Evolutionary conservation across 129 eudicot genomes (phyloP).

Genomic region (Escallonia rubra): DNA sequence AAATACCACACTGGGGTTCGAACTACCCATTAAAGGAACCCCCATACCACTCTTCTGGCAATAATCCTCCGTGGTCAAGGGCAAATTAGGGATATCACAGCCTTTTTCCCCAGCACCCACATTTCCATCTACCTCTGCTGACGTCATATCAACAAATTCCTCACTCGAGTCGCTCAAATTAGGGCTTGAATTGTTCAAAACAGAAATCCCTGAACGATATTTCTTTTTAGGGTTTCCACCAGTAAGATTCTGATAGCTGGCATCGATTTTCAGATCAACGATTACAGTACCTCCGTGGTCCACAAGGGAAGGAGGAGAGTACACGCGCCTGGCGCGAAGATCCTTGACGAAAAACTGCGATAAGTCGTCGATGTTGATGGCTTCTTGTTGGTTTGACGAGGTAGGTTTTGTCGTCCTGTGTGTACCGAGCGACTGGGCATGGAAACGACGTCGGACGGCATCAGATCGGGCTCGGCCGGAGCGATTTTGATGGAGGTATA

Average conservation of each 20-base stretch:
- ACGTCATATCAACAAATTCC: too few relatives aligned
- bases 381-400: not conserved
- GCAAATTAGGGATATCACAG: not conserved
- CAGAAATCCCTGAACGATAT: slow-evolving; percentile 4
- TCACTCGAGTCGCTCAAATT: not conserved
- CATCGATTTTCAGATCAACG: not conserved
- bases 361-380: not conserved
- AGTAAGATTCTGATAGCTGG: not conserved
- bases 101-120: too few relatives aligned
- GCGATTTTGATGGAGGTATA: slow-evolving; percentile 36
- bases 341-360: slow-evolving; percentile 24
- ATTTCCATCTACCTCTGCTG: too few relatives aligned
- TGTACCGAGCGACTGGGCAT: not conserved
- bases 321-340: slow-evolving; percentile 49
- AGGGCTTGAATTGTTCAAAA: slow-evolving; percentile 10
- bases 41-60: not conserved
- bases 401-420: not conserved
- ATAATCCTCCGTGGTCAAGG: not conserved
- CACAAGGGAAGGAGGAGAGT: slow-evolving; percentile 24
- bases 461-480: slow-evolving; percentile 46
- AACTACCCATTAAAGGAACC: slow-evolving; percentile 2
- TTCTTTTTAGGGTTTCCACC: not conserved
- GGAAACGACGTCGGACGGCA: slow-evolving; percentile 8
- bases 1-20: not conserved
- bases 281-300: not conserved